Conservation (phyloP, 352 stramenopile genomes). For the Pythium monospermum region DNA sequence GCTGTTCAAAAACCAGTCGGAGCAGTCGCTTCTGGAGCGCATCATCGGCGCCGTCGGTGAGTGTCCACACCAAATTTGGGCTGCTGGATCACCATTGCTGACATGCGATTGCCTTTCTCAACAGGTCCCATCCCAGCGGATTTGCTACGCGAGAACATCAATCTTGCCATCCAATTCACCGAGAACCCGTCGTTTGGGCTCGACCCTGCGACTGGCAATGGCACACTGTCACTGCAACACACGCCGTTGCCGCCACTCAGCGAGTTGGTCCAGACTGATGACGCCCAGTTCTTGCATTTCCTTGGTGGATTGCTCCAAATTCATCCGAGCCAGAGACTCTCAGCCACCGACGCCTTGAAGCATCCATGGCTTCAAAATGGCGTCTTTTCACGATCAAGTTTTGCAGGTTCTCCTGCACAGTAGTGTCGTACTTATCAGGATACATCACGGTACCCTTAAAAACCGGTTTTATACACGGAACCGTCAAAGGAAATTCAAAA, state of each 20-base stretch:
- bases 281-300: slow-evolving; percentile 64
- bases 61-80: slow-evolving; percentile 3
- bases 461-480: no score
- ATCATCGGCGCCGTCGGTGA: slow-evolving; percentile 80
- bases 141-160: slow-evolving; percentile 43
- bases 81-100: background rate
- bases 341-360: slow-evolving; percentile 45
- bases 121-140: slow-evolving; percentile 60
- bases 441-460: no score
- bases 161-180: slow-evolving; percentile 49
- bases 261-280: slow-evolving; percentile 45
- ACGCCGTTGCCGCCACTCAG: slow-evolving; percentile 37
- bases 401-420: background rate
- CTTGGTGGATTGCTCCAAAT: slow-evolving; percentile 62
- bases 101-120: background rate
- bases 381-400: slow-evolving; percentile 41
- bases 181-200: slow-evolving; percentile 53
- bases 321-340: slow-evolving; percentile 45
- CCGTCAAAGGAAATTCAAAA: no score
- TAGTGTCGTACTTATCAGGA: slow-evolving; percentile 23
- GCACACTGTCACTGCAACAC: slow-evolving; percentile 31
- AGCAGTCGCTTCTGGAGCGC: slow-evolving; percentile 90
- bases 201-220: slow-evolving; percentile 38
- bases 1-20: slow-evolving; percentile 83
- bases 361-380: slow-evolving; percentile 64